Conservation (phyloP, 129 eudicot species). For the Lactuca sativa region DNA sequence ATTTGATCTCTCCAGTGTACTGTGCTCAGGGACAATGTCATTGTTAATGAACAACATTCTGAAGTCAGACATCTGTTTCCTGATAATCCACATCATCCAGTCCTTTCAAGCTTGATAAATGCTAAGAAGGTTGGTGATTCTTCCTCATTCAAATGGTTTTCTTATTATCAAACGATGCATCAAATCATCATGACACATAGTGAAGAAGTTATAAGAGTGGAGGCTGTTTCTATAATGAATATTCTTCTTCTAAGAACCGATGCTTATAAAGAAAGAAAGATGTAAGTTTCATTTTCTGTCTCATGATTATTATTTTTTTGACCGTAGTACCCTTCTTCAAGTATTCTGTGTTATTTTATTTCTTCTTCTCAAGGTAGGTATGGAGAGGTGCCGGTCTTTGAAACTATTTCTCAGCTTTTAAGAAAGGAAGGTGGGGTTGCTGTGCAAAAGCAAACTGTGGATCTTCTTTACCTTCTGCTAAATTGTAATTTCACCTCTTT, state of each 20-base stretch:
- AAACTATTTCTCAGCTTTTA: slow-evolving; percentile 58
- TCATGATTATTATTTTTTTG: slow-evolving; percentile 4
- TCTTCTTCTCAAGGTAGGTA: slow-evolving; percentile 50
- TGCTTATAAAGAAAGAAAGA: slow-evolving; percentile 71
- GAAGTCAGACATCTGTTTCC: slow-evolving; percentile 22
- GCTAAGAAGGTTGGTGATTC: slow-evolving; percentile 27
- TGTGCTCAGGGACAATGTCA: slow-evolving; percentile 88
- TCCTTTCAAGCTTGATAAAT: slow-evolving; percentile 15
- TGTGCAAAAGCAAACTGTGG: slow-evolving; percentile 67
- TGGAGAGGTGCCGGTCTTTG: slow-evolving; percentile 46
- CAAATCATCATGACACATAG: slow-evolving; percentile 39
- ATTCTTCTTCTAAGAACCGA: slow-evolving; percentile 62
- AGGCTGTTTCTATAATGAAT: slow-evolving; percentile 82
- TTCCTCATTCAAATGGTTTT: slow-evolving; percentile 48
- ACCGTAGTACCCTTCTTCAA: background rate
- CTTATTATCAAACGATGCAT: slow-evolving; percentile 52
- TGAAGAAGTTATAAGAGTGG: slow-evolving; percentile 53
- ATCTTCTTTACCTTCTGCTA: slow-evolving; percentile 68
- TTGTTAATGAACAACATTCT: slow-evolving; percentile 39
- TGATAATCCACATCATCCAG: slow-evolving; percentile 25
- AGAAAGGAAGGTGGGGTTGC: slow-evolving; percentile 64
- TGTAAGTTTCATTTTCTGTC: slow-evolving; percentile 48
- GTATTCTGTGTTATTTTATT: slow-evolving; percentile 6
- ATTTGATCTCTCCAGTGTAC: slow-evolving; percentile 83
- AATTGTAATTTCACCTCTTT: slow-evolving; percentile 56